These are phyloP conservation scores for Kwoniella dendrophila DNA, from an alignment of 768 basidiomycete genomes.

Conservation along the genomic window DNA sequence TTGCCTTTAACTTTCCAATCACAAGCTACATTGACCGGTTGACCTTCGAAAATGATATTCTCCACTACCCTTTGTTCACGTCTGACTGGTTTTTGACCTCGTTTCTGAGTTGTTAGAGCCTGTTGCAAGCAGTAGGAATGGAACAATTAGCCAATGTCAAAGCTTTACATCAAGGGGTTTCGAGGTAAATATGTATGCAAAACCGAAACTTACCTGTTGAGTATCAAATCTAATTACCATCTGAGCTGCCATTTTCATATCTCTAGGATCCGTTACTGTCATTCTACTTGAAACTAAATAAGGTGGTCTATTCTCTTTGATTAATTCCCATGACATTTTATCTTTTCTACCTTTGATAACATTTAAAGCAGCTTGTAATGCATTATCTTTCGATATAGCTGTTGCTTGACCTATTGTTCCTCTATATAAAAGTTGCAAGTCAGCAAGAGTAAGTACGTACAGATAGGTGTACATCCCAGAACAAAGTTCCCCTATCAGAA, in stretches of 20 bases:
- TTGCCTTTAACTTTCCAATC: conserved; percentile 29
- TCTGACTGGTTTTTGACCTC: conserved; percentile 2
- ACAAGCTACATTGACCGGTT: conserved; percentile 7
- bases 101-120: conserved; percentile 12
- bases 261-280: conserved; percentile 16
- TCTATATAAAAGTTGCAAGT: conserved; percentile 3
- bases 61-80: conserved; percentile 20
- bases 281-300: conserved; percentile 16
- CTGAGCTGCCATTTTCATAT: conserved; percentile 25
- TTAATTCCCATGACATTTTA: conserved; percentile 21
- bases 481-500: too few relatives aligned
- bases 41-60: conserved; percentile 22
- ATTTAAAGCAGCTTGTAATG: conserved; percentile 6
- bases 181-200: too few relatives aligned
- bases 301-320: conserved; percentile 15
- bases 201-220: conserved; percentile 17
- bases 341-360: conserved; percentile 17
- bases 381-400: conserved; percentile 18
- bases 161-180: neutral
- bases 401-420: conserved; percentile 20
- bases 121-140: neutral
- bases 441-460: neutral
- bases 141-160: neutral
- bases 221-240: conserved; percentile 24
- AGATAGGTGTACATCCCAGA: neutral